Percentiles rank a stretch among this genome's conserved stretches.
These are phyloP conservation scores for Solanum microdontum DNA, from an alignment of 257 asterid genomes.

Conservation along the genomic window DNA sequence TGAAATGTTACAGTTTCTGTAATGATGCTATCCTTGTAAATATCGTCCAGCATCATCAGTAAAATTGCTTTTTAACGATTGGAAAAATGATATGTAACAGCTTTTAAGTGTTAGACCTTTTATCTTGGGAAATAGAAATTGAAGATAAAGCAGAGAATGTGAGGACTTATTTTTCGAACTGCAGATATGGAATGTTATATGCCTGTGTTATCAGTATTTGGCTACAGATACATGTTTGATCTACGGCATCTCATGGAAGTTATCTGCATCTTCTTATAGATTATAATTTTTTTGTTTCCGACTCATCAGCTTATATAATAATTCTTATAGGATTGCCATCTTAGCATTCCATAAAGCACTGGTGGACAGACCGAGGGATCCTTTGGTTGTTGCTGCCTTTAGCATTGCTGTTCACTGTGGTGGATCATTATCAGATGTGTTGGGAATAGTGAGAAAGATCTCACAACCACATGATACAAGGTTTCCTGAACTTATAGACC, in stretches of 20 bases:
- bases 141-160: not conserved
- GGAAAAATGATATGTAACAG: not conserved
- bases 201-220: not conserved
- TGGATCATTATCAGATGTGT: constrained; percentile 11
- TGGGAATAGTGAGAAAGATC: constrained; percentile 10
- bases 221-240: not conserved
- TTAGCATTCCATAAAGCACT: constrained; percentile 27
- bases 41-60: not conserved
- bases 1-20: not conserved
- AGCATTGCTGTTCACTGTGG: constrained; percentile 13
- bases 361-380: constrained; percentile 17
- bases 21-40: not conserved
- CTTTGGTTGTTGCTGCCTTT: constrained; percentile 25
- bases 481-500: constrained; percentile 6
- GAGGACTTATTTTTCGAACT: not conserved
- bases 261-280: not conserved
- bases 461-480: constrained; percentile 10
- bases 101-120: not conserved
- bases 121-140: not conserved
- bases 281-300: not conserved
- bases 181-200: not conserved
- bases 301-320: not conserved
- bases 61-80: not conserved
- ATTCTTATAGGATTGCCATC: constrained; percentile 15
- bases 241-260: not conserved